Conservation (phyloP, 208 protist species). For the Leishmania guyanensis region DNA sequence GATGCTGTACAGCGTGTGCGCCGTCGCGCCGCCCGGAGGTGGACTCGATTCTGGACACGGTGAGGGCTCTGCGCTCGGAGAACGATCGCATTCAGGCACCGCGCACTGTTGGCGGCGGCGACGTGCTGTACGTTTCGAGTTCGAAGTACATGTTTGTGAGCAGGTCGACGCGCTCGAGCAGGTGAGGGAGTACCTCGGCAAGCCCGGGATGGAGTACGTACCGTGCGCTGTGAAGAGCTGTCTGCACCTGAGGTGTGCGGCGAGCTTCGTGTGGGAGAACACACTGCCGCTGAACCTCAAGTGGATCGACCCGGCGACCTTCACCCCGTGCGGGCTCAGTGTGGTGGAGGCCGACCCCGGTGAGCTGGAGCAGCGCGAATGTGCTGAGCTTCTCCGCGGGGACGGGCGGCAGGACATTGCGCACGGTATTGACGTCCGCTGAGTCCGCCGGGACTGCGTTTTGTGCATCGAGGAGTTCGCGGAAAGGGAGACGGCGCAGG, state of each 20-base stretch:
- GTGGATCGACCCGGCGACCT: conserved; percentile 40
- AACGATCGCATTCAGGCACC: conserved; percentile 46
- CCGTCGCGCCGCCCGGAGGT: conserved; percentile 48
- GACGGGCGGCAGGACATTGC: conserved; percentile 25
- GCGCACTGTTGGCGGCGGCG: conserved; percentile 48
- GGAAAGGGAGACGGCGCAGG: conserved; percentile 31
- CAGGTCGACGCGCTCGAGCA: conserved; percentile 50
- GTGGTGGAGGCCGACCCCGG: conserved; percentile 37
- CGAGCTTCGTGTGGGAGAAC: conserved; percentile 34
- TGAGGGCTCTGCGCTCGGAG: conserved; percentile 35
- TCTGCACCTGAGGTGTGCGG: conserved; percentile 55
- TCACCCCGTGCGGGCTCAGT: conserved; percentile 45
- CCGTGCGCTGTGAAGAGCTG: conserved; percentile 35
- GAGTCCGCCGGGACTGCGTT: conserved; percentile 38
- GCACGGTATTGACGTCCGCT: conserved; percentile 36
- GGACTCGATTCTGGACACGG: conserved; percentile 37
- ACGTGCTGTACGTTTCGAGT: conserved; percentile 47
- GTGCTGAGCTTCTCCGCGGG: conserved; percentile 36
- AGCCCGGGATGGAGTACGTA: conserved; percentile 48
- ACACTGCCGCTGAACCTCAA: conserved; percentile 44
- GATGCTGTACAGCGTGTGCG: conserved; percentile 48
- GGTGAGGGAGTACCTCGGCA: conserved; percentile 47
- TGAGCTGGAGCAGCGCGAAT: conserved; percentile 47
- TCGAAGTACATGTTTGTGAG: conserved; percentile 57
- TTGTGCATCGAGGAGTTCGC: conserved; percentile 33